A percentile compares a stretch with the other conserved stretches of the same genome.
These are phyloP conservation scores for Talaromyces verruculosus DNA, from an alignment of 2,329 filamentous ascomycete species.

Conservation along the genomic window DNA sequence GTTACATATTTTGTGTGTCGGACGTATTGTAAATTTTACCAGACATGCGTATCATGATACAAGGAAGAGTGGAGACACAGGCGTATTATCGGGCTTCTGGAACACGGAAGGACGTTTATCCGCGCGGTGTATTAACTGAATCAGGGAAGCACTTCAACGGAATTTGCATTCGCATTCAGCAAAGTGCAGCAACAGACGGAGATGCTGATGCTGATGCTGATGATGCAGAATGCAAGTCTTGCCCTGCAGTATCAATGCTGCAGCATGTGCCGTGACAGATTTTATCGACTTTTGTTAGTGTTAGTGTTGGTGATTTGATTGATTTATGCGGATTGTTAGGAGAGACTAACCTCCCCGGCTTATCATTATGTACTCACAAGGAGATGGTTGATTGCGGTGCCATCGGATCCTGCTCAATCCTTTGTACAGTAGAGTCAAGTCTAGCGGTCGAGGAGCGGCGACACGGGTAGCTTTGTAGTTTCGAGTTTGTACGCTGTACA, in stretches of 20 bases:
- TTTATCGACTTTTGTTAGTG: neutral
- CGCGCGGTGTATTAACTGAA: constrained; percentile 8
- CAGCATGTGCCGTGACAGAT: neutral
- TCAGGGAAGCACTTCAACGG: constrained; percentile 18
- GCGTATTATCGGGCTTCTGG: neutral
- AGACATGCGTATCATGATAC: neutral
- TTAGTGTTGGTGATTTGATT: neutral
- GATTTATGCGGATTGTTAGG: neutral
- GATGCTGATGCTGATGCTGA: neutral
- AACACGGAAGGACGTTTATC: constrained; percentile 1
- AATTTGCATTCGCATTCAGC: neutral
- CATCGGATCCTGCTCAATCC: neutral
- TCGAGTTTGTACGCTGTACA: neutral
- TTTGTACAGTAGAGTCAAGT: neutral
- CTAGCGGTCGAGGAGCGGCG: neutral
- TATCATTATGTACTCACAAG: neutral
- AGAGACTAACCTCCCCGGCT: neutral
- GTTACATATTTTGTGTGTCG: neutral
- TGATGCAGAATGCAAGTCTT: neutral
- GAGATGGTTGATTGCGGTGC: neutral
- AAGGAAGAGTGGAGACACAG: neutral
- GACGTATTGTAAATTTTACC: neutral
- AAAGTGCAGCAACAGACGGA: neutral
- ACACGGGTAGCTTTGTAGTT: neutral
- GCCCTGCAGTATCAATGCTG: neutral